Conservation (phyloP, 2,329 filamentous ascomycete genomes). For the Fusarium begoniae region DNA sequence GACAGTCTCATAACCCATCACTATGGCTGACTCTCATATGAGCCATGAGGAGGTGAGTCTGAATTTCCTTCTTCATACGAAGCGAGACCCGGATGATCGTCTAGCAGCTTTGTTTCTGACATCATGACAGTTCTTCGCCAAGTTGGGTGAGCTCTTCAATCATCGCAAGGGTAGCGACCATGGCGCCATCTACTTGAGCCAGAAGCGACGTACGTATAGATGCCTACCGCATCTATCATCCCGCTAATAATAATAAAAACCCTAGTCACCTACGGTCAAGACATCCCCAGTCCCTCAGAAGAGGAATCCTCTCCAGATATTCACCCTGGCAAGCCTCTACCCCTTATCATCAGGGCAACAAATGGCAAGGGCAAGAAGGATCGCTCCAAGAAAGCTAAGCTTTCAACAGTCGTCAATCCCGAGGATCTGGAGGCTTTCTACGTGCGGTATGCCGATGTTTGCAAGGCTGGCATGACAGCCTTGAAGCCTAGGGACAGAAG, state of each 20-base stretch:
- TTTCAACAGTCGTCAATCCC: slow-evolving; percentile 84
- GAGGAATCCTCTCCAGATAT: slow-evolving; percentile 69
- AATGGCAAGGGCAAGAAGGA: slow-evolving; percentile 76
- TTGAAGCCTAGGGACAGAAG: slow-evolving; percentile 94
- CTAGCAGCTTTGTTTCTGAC: slow-evolving; percentile 8
- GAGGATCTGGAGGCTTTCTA: slow-evolving; percentile 84
- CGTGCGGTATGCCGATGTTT: slow-evolving; percentile 84
- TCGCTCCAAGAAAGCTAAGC: slow-evolving; percentile 70
- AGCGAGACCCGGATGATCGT: neutral
- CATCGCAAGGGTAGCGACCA: slow-evolving; percentile 73
- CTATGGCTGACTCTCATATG: slow-evolving; percentile 37
- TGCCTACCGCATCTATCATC: neutral
- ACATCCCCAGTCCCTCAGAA: slow-evolving; percentile 53
- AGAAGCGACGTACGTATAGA: slow-evolving; percentile 74
- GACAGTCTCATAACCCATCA: slow-evolving; percentile 1
- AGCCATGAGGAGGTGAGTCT: slow-evolving; percentile 42
- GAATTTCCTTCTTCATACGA: too few species aligned
- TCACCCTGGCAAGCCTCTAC: slow-evolving; percentile 65
- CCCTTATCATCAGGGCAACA: slow-evolving; percentile 83
- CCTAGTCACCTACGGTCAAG: slow-evolving; percentile 56
- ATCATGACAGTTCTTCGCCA: slow-evolving; percentile 73
- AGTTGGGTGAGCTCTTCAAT: slow-evolving; percentile 74
- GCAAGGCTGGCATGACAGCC: slow-evolving; percentile 86
- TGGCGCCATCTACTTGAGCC: slow-evolving; percentile 77
- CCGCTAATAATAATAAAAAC: slow-evolving; percentile 6